Evolutionary conservation across 441 rosid species (phyloP).

Genomic region (Populus tomentosa): DNA sequence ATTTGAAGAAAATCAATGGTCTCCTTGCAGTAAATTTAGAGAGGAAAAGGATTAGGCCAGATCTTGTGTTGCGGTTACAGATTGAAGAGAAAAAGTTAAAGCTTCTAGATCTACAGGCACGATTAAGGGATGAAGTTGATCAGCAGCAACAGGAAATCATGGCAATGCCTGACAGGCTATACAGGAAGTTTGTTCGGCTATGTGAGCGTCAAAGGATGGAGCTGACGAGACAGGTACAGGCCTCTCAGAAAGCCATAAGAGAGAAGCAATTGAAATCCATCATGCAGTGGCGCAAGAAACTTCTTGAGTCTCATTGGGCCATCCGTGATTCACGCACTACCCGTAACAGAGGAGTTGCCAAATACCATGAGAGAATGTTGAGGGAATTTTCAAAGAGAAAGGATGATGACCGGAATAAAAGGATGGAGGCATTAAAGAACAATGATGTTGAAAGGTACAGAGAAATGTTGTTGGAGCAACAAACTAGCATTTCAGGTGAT

Average conservation of each 20-base stretch:
- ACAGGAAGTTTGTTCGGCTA: conserved; percentile 93
- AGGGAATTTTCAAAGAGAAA: conserved; percentile 96
- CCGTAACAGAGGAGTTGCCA: conserved; percentile 98
- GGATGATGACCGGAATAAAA: conserved; percentile 92
- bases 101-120: conserved; percentile 79
- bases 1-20: conserved; percentile 81
- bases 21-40: conserved; percentile 86
- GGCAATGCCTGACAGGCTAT: conserved; percentile 99
- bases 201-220: conserved; percentile 98
- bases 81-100: conserved; percentile 94
- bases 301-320: conserved; percentile 98
- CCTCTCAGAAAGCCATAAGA: conserved; percentile 76
- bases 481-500: conserved; percentile 87
- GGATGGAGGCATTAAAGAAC: conserved; percentile 99
- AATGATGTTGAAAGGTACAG: conserved; percentile 99
- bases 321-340: conserved; percentile 99
- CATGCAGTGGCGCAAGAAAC: conserved; percentile 99
- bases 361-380: conserved; percentile 95
- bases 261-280: conserved; percentile 97
- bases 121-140: conserved; percentile 93
- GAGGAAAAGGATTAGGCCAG: conserved; percentile 98
- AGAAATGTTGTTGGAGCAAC: conserved; percentile 98
- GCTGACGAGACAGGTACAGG: conserved; percentile 85
- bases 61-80: conserved; percentile 96
- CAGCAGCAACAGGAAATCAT: conserved; percentile 97